These are phyloP conservation scores for Diatrype stigma DNA, from an alignment of 2,329 filamentous ascomycete genomes.

Conservation along the genomic window DNA sequence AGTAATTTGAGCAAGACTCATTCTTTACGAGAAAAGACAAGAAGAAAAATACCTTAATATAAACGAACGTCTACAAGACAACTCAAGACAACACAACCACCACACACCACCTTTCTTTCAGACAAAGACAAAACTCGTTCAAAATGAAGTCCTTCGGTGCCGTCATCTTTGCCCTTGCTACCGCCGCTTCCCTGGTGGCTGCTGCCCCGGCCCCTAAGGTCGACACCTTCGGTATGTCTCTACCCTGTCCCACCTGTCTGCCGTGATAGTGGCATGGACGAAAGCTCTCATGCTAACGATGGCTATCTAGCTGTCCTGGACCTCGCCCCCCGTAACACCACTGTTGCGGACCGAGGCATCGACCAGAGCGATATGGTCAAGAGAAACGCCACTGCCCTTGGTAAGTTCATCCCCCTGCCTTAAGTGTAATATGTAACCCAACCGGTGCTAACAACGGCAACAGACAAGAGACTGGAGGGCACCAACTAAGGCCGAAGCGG, in stretches of 20 bases:
- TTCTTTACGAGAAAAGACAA: neutral
- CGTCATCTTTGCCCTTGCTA: conserved; percentile 9
- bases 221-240: neutral
- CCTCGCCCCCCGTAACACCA: neutral
- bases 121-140: neutral
- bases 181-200: conserved; percentile 10
- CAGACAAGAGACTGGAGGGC: neutral
- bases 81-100: neutral
- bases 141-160: conserved; percentile 13
- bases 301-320: neutral
- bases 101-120: neutral
- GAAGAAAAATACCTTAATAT: neutral
- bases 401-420: neutral
- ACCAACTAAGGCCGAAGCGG: neutral
- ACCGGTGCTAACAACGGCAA: neutral
- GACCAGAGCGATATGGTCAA: neutral
- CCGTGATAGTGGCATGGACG: neutral
- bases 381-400: neutral
- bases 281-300: neutral
- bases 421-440: neutral
- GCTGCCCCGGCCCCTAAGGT: conserved; percentile 6
- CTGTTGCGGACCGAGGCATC: neutral
- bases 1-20: neutral
- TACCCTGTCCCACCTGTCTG: neutral
- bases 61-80: neutral